phyloP scores from a whole-genome alignment of 768 basidiomycete species.

The Tremella fuciformis region DNA sequence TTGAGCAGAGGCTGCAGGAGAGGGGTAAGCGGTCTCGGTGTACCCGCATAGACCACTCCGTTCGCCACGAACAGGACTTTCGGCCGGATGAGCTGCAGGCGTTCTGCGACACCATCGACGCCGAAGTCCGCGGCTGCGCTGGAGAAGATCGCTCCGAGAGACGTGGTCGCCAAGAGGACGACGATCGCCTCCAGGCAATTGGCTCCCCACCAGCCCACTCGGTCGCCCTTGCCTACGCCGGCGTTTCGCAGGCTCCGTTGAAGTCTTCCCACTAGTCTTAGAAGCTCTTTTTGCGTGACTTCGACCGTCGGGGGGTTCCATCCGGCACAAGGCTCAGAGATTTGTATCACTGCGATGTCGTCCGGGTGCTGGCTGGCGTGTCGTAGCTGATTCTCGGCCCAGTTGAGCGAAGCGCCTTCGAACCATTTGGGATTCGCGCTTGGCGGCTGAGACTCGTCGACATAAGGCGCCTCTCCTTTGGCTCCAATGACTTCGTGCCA shows the following conservation, averaged over 20 bases:
- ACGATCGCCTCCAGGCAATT: slow-evolving; percentile 60
- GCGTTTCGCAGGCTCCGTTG: slow-evolving; percentile 24
- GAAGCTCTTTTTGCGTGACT: slow-evolving; percentile 58
- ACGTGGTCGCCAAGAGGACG: slow-evolving; percentile 49
- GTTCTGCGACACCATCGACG: slow-evolving; percentile 70
- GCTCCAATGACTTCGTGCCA: slow-evolving; percentile 61
- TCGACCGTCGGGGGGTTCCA: slow-evolving; percentile 52
- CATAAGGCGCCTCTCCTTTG: slow-evolving; percentile 56
- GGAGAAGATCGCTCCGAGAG: slow-evolving; percentile 77
- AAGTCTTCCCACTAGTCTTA: slow-evolving; percentile 45
- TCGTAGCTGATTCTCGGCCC: slow-evolving; percentile 75
- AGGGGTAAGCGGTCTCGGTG: slow-evolving; percentile 64
- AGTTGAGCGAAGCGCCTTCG: slow-evolving; percentile 64
- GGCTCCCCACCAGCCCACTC: slow-evolving; percentile 72
- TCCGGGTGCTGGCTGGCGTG: slow-evolving; percentile 38
- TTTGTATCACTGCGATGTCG: slow-evolving; percentile 67
- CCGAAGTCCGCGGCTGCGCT: slow-evolving; percentile 79
- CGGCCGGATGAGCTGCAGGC: slow-evolving; percentile 76
- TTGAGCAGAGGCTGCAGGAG: slow-evolving; percentile 63
- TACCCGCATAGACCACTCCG: slow-evolving; percentile 71
- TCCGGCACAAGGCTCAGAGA: slow-evolving; percentile 64
- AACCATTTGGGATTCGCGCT: slow-evolving; percentile 71
- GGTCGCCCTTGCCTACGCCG: slow-evolving; percentile 58
- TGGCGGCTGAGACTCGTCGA: slow-evolving; percentile 60
- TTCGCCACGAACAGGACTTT: slow-evolving; percentile 71